Evolutionary conservation across 768 basidiomycete genomes (phyloP).

Genomic region (Lentinula sp.): DNA sequence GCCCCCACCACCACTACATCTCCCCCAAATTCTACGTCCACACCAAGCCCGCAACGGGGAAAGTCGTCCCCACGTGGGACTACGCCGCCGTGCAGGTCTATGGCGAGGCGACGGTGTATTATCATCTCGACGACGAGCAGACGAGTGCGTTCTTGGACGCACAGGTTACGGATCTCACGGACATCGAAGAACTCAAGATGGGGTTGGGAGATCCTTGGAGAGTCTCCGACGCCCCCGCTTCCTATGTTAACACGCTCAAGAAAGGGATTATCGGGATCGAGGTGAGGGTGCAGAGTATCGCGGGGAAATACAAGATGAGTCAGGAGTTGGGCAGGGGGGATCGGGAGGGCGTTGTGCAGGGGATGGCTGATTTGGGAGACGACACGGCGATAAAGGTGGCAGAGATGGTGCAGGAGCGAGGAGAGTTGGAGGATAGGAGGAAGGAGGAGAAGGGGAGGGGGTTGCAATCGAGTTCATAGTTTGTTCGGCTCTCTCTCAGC

Average conservation of each 20-base stretch:
- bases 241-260: slow-evolving; percentile 16
- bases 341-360: slow-evolving; percentile 14
- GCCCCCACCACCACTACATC: slow-evolving; percentile 18
- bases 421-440: too few species aligned
- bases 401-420: slow-evolving; percentile 6
- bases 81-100: slow-evolving; percentile 21
- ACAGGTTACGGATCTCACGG: slow-evolving; percentile 9
- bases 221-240: slow-evolving; percentile 15
- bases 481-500: too few species aligned
- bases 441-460: too few species aligned
- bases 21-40: slow-evolving; percentile 20
- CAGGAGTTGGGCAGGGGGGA: slow-evolving; percentile 18
- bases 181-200: too few species aligned
- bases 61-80: slow-evolving; percentile 22
- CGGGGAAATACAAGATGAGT: slow-evolving; percentile 19
- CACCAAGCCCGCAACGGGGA: slow-evolving; percentile 21
- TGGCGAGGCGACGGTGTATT: slow-evolving; percentile 15
- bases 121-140: slow-evolving; percentile 9
- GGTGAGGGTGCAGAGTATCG: slow-evolving; percentile 15
- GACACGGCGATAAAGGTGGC: slow-evolving; percentile 13
- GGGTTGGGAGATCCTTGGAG: slow-evolving; percentile 11
- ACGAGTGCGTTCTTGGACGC: slow-evolving; percentile 10
- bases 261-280: slow-evolving; percentile 21
- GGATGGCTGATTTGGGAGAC: slow-evolving; percentile 13
- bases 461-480: too few species aligned